Base-by-base conservation (phyloP, 2,329 filamentous ascomycete species). In the Trichoderma hamatum region DNA sequence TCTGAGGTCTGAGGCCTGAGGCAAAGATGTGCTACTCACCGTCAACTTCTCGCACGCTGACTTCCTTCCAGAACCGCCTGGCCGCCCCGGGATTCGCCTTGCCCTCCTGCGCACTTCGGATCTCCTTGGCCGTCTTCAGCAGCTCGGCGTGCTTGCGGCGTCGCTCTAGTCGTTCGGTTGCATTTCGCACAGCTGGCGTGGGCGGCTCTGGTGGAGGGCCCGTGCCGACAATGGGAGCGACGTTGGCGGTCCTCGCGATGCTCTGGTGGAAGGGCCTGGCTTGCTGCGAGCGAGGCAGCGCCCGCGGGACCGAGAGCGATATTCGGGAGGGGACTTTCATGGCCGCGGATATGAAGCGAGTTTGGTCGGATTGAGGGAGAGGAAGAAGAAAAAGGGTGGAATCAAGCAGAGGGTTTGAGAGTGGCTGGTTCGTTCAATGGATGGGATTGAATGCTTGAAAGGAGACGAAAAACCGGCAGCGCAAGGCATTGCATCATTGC, bases 11-110 rank as follows among this genome's bases (percentile, higher is more conserved):
- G n/a, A n/a, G n/a, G n/a, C n/a, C n/a, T n/a, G n/a, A n/a, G n/a
- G n/a, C n/a, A n/a, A n/a, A 30, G 30, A 30, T 30, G 30, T 30
- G 30, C 30, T 24, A 72, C 80, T 68, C 82, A 92, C 90, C 90
- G 72, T 89, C 82, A 11, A 86, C 85, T 76, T 91, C 88, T 72
- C 86, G 84, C 46, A 97, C 89, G 70, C 85, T 79, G 1, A 96
- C 93, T 76, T 96, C 87, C 79, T 91, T 93, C 95, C 95, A 98
- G 82, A 97, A 97, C 65, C 94, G 87, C 82, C 89, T 92, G 75
- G 90, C 84, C 69, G 86, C 76, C 43, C 78, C 82, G 0, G 39
- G 39, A 2, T 84, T 82, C 72, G 85, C 72, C 70, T 80, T 82
- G 39, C 74, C 76, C 39, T 74, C 74, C 21, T 72, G 75, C 0